phyloP scores from a whole-genome alignment of 305 asterid species.

The Fraxinus latifolia region DNA sequence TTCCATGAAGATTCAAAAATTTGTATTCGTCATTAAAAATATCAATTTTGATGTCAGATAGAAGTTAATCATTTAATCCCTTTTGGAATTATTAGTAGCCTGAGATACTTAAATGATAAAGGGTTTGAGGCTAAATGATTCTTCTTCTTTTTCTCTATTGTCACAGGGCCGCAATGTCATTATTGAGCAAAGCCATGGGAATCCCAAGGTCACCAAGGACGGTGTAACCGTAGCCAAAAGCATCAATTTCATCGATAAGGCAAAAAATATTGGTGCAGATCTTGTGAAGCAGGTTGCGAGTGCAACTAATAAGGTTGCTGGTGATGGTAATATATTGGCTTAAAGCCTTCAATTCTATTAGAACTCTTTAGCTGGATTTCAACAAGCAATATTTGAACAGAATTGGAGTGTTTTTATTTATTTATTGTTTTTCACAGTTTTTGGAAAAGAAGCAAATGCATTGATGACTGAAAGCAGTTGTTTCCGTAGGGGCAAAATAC shows the following conservation, averaged over 20 bases:
- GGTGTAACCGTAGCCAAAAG: conserved; percentile 90
- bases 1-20: not conserved
- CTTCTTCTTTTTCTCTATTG: conserved; percentile 5
- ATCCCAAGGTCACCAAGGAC: conserved; percentile 82
- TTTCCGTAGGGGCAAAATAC: not conserved
- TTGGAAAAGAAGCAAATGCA: conserved; percentile 2
- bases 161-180: conserved; percentile 76
- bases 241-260: conserved; percentile 56
- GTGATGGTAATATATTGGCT: conserved; percentile 68
- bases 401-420: not conserved
- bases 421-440: not conserved
- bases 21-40: not conserved
- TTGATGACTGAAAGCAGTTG: not conserved
- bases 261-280: conserved; percentile 78
- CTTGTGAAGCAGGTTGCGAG: conserved; percentile 87
- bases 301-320: conserved; percentile 82
- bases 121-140: not conserved
- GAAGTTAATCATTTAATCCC: not conserved
- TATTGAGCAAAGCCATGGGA: conserved; percentile 50
- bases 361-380: not conserved
- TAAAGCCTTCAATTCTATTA: conserved; percentile 8
- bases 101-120: conserved; percentile 5
- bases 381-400: not conserved
- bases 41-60: not conserved
- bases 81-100: not conserved